Evolutionary conservation across 495 filamentous ascomycete genomes (phyloP).

Genomic region (Stereocaulon alpinum): DNA sequence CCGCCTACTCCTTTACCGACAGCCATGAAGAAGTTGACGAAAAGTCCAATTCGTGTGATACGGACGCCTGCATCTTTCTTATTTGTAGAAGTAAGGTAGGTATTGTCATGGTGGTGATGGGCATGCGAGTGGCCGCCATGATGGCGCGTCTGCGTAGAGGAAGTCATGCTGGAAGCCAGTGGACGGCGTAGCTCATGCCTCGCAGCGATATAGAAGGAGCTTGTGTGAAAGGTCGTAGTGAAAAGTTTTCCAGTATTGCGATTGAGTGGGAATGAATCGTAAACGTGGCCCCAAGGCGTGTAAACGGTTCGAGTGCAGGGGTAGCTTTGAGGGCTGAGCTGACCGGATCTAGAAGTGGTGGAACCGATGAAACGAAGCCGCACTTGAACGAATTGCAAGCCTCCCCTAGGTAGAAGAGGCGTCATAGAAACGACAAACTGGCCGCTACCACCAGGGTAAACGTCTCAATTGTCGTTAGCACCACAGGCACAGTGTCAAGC

Average conservation of each 20-base stretch:
- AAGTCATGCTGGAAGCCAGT: constrained; percentile 14
- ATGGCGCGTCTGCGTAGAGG: constrained; percentile 13
- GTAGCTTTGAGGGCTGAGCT: not conserved
- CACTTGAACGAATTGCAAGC: constrained; percentile 6
- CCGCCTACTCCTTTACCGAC: constrained; percentile 85
- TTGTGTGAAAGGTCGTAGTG: not conserved
- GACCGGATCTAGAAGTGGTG: constrained; percentile 1
- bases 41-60: constrained; percentile 85
- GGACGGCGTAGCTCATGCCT: not conserved
- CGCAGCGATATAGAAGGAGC: not conserved
- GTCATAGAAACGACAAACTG: constrained; percentile 8
- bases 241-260: not conserved
- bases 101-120: constrained; percentile 77
- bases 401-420: not conserved
- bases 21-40: constrained; percentile 89
- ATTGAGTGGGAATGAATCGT: not conserved
- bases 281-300: not conserved
- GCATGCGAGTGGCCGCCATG: constrained; percentile 31
- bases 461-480: constrained; percentile 2
- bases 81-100: constrained; percentile 77
- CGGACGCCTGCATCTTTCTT: constrained; percentile 89
- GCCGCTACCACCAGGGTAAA: constrained; percentile 11
- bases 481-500: not conserved
- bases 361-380: constrained; percentile 10
- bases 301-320: not conserved